Evolutionary conservation across 352 stramenopile genomes (phyloP).

Genomic region (Phytophthora brassicae): DNA sequence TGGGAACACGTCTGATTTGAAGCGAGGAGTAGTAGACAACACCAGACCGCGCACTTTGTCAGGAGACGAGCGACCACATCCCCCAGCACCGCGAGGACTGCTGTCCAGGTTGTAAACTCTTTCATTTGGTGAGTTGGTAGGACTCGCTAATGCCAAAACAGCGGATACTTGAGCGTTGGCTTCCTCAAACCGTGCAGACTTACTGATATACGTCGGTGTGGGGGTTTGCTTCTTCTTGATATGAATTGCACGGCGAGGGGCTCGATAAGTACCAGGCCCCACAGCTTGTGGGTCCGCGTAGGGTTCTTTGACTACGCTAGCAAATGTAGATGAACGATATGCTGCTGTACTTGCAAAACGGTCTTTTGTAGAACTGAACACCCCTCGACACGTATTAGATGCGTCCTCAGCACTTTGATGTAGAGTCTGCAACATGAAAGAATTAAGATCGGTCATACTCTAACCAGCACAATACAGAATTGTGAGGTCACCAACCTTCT

Average conservation of each 20-base stretch:
- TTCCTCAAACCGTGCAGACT: slow-evolving; percentile 56
- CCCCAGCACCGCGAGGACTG: slow-evolving; percentile 17
- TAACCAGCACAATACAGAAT: background rate
- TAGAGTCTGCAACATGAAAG: slow-evolving; percentile 33
- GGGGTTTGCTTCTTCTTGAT: slow-evolving; percentile 65
- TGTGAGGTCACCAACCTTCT: slow-evolving; percentile 38
- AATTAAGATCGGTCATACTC: background rate
- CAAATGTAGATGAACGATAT: slow-evolving; percentile 68
- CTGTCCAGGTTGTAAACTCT: slow-evolving; percentile 15
- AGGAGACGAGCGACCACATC: slow-evolving; percentile 19
- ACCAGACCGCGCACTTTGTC: slow-evolving; percentile 50
- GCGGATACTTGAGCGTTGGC: slow-evolving; percentile 53
- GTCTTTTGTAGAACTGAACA: slow-evolving; percentile 69
- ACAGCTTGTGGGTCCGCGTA: slow-evolving; percentile 63
- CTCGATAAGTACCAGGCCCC: slow-evolving; percentile 59
- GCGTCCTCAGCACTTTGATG: slow-evolving; percentile 47
- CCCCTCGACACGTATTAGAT: slow-evolving; percentile 49
- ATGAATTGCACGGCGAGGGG: slow-evolving; percentile 57
- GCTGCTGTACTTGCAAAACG: slow-evolving; percentile 64
- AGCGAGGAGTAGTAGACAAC: slow-evolving; percentile 63
- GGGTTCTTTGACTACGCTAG: slow-evolving; percentile 71
- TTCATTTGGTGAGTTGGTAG: slow-evolving; percentile 10
- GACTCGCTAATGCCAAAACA: slow-evolving; percentile 33
- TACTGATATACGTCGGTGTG: slow-evolving; percentile 58
- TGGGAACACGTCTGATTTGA: slow-evolving; percentile 72